Evolutionary conservation across 2,329 filamentous ascomycete genomes (phyloP), one percentile per base, ranked within the genome.

Genomic region (Exophiala sp.): DNA sequence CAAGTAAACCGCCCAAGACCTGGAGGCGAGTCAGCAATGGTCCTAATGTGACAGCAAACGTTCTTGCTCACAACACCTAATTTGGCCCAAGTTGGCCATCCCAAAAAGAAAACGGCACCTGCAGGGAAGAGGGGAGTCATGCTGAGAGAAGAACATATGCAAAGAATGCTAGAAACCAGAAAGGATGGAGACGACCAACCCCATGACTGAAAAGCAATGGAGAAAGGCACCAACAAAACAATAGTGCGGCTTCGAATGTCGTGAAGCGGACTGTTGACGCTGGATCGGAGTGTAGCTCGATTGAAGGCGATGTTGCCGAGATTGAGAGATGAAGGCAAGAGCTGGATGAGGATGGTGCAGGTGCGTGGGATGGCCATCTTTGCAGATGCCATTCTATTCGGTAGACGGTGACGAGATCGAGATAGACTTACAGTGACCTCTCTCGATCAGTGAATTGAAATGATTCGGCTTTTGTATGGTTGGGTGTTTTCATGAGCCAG

Each of bases 31-130:
- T 55, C 36, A 53, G 36, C 14, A 39, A 34, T 14, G 6, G 3
- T 32, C 12, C 12, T 45, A 36, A 16, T 7, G 10, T 10, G 12
- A 11, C 6, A 20, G 21, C 14, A 20, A n/a, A 7, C 1, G 3
- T 29, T 20, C 20, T 47, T n/a, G 57, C 62, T 56, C 43, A 62
- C 62, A 49, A 63, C 50, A 43, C 47, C 54, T 43, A 63, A 50
- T 14, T 60, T 55, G 29, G 62, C 62, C 62, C 62, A 63, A 43
- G 39, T 57, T 18, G 58, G 55, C 62, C 60, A 62, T 24, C 54
- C 52, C 43, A 59, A 41, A 40, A 62, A 55, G 55, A 55, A 61
- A n/a, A 57, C 52, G 8, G 41, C 24, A 14, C 51, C 55, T 16
- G 51, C 40, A 32, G 47, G 39, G 29, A 55, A 44, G 14, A 50